Conservation (phyloP, 805 yeast genomes). For the Wickerhamiella azyma region DNA sequence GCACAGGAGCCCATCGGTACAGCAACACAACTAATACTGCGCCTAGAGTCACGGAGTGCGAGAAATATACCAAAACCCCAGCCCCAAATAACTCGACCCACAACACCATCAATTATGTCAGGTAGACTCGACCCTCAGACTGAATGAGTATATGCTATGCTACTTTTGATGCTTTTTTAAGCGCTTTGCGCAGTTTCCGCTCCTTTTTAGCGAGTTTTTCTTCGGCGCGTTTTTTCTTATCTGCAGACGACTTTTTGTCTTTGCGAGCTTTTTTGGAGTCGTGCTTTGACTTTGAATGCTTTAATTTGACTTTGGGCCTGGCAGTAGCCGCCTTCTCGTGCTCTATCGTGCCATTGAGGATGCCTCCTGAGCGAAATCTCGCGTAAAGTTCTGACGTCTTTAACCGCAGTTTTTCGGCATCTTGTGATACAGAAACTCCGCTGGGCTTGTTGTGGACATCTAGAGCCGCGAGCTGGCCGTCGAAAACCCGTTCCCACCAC, state of each 20-base stretch:
- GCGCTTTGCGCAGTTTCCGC: not conserved
- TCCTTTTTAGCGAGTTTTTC: not conserved
- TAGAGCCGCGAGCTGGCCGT: constrained; percentile 73
- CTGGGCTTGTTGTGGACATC: constrained; percentile 33
- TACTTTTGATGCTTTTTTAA: not conserved
- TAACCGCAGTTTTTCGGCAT: constrained; percentile 26
- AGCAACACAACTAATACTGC: not conserved
- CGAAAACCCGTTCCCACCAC: constrained; percentile 97
- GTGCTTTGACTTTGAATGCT: constrained; percentile 8
- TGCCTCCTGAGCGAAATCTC: constrained; percentile 81
- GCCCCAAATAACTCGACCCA: not conserved
- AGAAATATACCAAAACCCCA: not conserved
- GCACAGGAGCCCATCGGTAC: not conserved
- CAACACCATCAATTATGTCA: not conserved
- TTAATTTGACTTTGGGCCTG: not conserved
- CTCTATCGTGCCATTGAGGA: constrained; percentile 54
- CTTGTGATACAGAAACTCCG: constrained; percentile 34
- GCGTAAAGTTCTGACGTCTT: constrained; percentile 57
- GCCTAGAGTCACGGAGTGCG: not conserved
- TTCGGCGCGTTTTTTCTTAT: constrained; percentile 1
- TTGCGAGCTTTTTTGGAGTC: not conserved
- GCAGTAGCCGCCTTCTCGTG: not conserved
- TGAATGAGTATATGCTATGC: not conserved
- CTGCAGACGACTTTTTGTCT: constrained; percentile 2
- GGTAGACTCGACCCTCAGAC: not conserved